Conservation (phyloP, 2,329 filamentous ascomycete genomes). For the Trichoderma sp. region DNA sequence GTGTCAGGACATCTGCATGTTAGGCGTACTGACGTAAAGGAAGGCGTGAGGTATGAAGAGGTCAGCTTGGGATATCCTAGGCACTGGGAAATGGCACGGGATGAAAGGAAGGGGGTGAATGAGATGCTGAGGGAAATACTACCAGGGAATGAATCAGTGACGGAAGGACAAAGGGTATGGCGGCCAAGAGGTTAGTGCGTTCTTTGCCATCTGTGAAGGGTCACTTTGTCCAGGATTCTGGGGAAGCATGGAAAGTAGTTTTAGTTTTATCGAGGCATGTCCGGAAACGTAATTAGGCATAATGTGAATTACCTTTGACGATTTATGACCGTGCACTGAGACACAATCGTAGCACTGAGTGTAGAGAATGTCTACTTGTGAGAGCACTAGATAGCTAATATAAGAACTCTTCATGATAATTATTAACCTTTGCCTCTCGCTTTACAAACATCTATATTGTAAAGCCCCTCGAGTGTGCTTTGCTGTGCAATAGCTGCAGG, state of each 20-base stretch:
- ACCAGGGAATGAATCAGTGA: not conserved
- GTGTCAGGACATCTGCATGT: conserved; percentile 18
- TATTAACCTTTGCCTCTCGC: not conserved
- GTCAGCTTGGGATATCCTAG: conserved; percentile 16
- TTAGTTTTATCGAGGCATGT: not conserved
- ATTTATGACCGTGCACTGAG: not conserved
- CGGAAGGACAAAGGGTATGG: conserved; percentile 11
- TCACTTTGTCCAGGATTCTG: not conserved
- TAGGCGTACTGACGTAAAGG: conserved; percentile 12
- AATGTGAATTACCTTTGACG: not conserved
- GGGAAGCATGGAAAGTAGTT: not conserved
- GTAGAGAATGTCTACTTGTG: not conserved
- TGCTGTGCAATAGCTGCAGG: not conserved
- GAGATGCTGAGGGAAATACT: conserved; percentile 15
- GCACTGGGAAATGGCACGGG: conserved; percentile 15
- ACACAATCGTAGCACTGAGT: not conserved
- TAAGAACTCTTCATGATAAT: not conserved
- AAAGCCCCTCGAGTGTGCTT: not conserved
- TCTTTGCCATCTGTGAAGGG: not conserved
- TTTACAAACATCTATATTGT: not conserved
- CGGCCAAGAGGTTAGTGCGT: not conserved
- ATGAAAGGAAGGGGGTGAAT: conserved; percentile 5
- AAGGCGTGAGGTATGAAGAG: conserved; percentile 17
- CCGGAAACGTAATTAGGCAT: not conserved
- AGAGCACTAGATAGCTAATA: not conserved